These are phyloP conservation scores for Cercospora sp. DNA, from an alignment of 2,329 filamentous ascomycete genomes.

Conservation along the genomic window DNA sequence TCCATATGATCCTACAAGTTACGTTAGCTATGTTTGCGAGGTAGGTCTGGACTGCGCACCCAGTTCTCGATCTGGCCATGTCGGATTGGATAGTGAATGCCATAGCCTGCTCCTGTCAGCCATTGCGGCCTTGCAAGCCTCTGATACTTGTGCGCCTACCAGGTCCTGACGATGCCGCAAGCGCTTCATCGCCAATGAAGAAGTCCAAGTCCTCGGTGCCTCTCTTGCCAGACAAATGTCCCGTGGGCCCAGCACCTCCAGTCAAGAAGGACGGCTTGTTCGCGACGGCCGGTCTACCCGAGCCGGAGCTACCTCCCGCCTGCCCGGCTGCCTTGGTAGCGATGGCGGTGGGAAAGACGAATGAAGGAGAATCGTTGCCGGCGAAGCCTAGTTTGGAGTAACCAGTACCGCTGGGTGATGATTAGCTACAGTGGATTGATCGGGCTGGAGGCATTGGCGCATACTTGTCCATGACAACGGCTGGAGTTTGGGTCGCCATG, in stretches of 20 bases:
- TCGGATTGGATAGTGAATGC: constrained; percentile 93
- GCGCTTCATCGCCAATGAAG: constrained; percentile 96
- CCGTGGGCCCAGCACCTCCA: constrained; percentile 78
- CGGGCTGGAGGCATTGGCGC: constrained; percentile 13
- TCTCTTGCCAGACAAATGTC: constrained; percentile 85
- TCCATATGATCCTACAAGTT: constrained; percentile 87
- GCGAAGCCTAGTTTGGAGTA: constrained; percentile 99
- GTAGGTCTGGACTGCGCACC: constrained; percentile 52
- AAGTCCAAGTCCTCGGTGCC: constrained; percentile 97
- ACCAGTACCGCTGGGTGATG: constrained; percentile 78
- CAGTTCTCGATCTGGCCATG: constrained; percentile 99
- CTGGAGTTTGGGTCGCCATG: constrained; percentile 98
- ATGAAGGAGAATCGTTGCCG: constrained; percentile 97
- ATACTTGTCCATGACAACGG: constrained; percentile 99
- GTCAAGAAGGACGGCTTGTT: constrained; percentile 96
- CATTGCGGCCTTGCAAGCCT: background rate
- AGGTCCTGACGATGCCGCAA: constrained; percentile 78
- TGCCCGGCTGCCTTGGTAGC: constrained; percentile 79
- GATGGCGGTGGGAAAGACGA: constrained; percentile 98
- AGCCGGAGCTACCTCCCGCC: constrained; percentile 67
- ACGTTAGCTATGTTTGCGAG: constrained; percentile 18
- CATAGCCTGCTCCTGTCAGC: constrained; percentile 66
- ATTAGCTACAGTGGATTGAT: constrained; percentile 27
- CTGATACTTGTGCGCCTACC: constrained; percentile 51
- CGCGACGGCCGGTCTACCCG: constrained; percentile 82